A percentile compares a stretch with the other conserved stretches of the same genome.
phyloP scores from a whole-genome alignment of 192 early-diverging fungal genomes.

The Geosiphon pyriformis region DNA sequence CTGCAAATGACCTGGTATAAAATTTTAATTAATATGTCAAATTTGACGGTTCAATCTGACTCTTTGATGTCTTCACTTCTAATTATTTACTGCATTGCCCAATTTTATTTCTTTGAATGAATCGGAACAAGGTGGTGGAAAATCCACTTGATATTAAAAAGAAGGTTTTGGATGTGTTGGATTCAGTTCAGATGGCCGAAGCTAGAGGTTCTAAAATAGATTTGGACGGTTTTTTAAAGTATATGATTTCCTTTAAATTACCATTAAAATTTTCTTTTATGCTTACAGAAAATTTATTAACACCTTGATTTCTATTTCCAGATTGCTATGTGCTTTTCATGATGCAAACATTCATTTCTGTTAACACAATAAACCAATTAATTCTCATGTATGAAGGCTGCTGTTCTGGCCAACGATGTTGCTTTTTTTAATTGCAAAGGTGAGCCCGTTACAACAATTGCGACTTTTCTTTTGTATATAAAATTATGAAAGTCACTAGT shows the following conservation, averaged over 20 bases:
- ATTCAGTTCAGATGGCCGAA: slow-evolving; percentile 60
- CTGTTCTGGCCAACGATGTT: too few relatives aligned
- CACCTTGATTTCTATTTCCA: slow-evolving; percentile 27
- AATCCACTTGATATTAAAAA: slow-evolving; percentile 83
- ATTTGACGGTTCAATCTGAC: too few relatives aligned
- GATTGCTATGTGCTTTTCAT: slow-evolving; percentile 83
- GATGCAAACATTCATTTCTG: slow-evolving; percentile 89
- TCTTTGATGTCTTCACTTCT: too few relatives aligned
- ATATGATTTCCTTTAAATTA: slow-evolving; percentile 24
- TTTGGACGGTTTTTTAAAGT: slow-evolving; percentile 90
- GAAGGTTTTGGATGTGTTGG: slow-evolving; percentile 70
- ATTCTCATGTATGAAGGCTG: too few relatives aligned
- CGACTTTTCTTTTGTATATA: too few relatives aligned
- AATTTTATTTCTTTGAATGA: too few relatives aligned
- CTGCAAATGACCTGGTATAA: slow-evolving; percentile 66
- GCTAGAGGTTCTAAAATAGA: slow-evolving; percentile 87
- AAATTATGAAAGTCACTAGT: too few relatives aligned
- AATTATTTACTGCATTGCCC: too few relatives aligned
- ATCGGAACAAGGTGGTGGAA: slow-evolving; percentile 65
- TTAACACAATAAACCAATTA: too few relatives aligned
- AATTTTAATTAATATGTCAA: slow-evolving; percentile 6
- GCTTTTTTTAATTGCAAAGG: too few relatives aligned
- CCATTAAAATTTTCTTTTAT: slow-evolving; percentile 14
- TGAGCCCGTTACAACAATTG: too few relatives aligned
- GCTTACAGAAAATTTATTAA: slow-evolving; percentile 3